Conservation (phyloP, 495 filamentous ascomycete genomes). For the Trypethelium eluteriae region DNA sequence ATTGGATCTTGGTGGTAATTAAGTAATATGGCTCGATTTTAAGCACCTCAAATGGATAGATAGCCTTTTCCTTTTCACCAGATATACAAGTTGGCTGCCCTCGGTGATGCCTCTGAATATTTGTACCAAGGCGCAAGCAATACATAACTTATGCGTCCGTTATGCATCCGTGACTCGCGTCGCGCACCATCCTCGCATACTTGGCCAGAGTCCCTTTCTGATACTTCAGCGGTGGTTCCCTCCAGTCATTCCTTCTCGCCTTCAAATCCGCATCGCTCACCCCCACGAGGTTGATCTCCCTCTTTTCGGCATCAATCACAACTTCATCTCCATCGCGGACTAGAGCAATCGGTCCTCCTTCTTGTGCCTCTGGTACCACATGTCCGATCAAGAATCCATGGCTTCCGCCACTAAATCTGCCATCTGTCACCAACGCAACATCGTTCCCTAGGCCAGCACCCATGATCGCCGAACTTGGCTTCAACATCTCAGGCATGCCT, state of each 20-base stretch:
- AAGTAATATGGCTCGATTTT: no score
- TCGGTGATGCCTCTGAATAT: not conserved
- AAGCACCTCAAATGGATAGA: no score
- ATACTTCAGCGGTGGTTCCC: slow-evolving; percentile 58
- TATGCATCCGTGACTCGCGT: slow-evolving; percentile 74
- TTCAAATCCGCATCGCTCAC: slow-evolving; percentile 56
- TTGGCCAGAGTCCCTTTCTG: slow-evolving; percentile 68
- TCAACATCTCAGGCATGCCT: slow-evolving; percentile 85
- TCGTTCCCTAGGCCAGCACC: slow-evolving; percentile 76
- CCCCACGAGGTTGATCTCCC: slow-evolving; percentile 51
- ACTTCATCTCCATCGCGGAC: slow-evolving; percentile 62
- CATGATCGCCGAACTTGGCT: slow-evolving; percentile 77
- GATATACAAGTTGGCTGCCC: no score
- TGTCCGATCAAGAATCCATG: slow-evolving; percentile 77
- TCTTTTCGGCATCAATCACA: slow-evolving; percentile 62
- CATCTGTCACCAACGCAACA: slow-evolving; percentile 72
- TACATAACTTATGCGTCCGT: slow-evolving; percentile 49
- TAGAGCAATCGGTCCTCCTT: slow-evolving; percentile 61
- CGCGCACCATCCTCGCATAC: slow-evolving; percentile 58
- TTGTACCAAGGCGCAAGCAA: not conserved
- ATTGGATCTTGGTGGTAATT: no score
- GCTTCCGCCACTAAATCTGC: slow-evolving; percentile 66
- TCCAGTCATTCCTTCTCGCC: slow-evolving; percentile 56
- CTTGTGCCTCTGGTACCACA: slow-evolving; percentile 63
- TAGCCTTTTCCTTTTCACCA: no score